Conservation (phyloP, 345 rosid species). For the Anastatica hierochuntica region DNA sequence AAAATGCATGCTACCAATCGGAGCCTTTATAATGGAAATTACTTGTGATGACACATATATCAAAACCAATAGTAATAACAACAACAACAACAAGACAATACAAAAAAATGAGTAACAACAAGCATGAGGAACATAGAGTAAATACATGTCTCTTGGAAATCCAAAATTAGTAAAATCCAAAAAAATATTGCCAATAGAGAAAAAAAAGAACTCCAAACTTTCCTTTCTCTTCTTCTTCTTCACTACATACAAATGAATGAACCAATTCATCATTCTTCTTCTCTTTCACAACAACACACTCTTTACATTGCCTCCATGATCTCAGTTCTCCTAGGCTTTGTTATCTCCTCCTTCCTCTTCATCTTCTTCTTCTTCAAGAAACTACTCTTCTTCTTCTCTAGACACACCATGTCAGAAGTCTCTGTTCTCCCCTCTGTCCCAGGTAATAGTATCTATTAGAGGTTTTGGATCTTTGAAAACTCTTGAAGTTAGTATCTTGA, state of each 20-base stretch:
- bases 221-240: neutral
- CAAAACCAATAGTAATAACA: neutral
- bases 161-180: neutral
- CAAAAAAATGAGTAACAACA: neutral
- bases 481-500: neutral
- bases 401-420: constrained; percentile 25
- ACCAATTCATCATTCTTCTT: neutral
- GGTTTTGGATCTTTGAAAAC: neutral
- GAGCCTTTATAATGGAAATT: too few species aligned
- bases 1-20: too few species aligned
- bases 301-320: constrained; percentile 24
- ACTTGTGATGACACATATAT: neutral
- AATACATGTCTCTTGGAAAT: constrained; percentile 5
- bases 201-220: constrained; percentile 8
- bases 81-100: neutral
- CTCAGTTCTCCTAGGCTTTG: constrained; percentile 35
- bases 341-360: constrained; percentile 32
- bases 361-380: constrained; percentile 27
- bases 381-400: constrained; percentile 12
- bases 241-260: neutral
- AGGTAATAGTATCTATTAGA: too few species aligned
- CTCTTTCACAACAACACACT: neutral
- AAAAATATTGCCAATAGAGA: neutral
- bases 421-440: constrained; percentile 47
- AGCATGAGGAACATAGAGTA: neutral